Evolutionary conservation across 2,329 filamentous ascomycete species (phyloP), one percentile per base, ranked within the genome.

Genomic region (Fusarium pseudograminearum): DNA sequence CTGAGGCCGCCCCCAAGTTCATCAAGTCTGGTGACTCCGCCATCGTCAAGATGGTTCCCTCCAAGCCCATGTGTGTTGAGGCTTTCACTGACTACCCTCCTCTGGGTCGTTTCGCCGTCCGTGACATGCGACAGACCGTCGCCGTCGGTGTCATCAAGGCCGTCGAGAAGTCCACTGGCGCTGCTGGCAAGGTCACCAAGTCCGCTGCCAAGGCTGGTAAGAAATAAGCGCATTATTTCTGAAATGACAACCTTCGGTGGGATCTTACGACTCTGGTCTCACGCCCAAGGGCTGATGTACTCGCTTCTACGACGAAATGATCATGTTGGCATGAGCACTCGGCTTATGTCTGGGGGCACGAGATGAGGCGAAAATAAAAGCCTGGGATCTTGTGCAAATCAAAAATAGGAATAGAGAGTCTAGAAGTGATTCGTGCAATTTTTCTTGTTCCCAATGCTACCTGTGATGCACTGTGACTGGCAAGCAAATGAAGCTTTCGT

Each of bases 11-110:
- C 81, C 96, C 96, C 87, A 99, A 99, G 92, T 98, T 98, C 91
- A 94, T 99, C 93, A 99, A 99, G 94, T 98, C 95, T 81, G 96
- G 96, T 92, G 96, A 99, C 85, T 95, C 96, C 78, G 95, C 95
- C 85, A 99, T 99, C 87, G 96, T 99, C 89, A 98, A 98, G 94
- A 98, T 99, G 96, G 83, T 98, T 89, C 96, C 96, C 83, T 98
- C 95, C 89, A 99, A 99, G 94, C 96, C 96, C 83, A 99, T 99
- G 96, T 99, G 96, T 86, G 96, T 99, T 85, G 96, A 99, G 93
- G 88, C 96, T 79, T 99, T 98, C 94, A 98, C 94, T 80, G 94
- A 98, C 83, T 99, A 98, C 90, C 95, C 96, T 81, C 96, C 96
- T 85, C 94, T 99, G 80, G 96, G 96, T 84, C 95, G 96, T 91